Percentiles rank a stretch among this genome's conserved stretches.
Conservation (phyloP, 208 protist species). For the Trypanosoma melophagium region DNA sequence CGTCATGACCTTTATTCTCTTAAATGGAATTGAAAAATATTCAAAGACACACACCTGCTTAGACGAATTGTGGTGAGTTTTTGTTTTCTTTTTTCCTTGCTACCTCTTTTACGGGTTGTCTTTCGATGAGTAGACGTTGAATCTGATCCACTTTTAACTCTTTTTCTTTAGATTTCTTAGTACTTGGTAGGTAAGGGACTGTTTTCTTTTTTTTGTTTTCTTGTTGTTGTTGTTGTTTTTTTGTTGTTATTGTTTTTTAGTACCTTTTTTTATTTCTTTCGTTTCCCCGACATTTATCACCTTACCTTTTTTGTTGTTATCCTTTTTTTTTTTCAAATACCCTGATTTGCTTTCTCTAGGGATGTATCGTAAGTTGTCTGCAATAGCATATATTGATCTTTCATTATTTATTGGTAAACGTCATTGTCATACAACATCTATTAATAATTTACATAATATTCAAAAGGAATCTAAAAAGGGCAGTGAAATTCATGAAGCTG, state of each 20-base stretch:
- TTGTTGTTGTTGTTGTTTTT: not conserved
- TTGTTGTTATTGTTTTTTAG: not conserved
- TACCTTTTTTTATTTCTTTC: not conserved
- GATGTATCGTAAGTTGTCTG: not conserved
- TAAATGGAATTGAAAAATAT: too few species aligned
- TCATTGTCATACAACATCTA: not conserved
- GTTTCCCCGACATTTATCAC: not conserved
- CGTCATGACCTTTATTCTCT: conserved; percentile 78
- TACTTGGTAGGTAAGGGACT: not conserved
- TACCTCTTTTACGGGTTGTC: not conserved
- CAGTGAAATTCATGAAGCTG: conserved; percentile 27
- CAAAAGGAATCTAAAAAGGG: not conserved
- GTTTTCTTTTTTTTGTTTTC: not conserved
- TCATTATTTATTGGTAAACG: not conserved
- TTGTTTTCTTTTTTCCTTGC: not conserved
- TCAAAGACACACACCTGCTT: too few species aligned
- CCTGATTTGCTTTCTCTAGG: not conserved
- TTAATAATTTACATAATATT: not conserved
- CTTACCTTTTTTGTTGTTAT: too few species aligned
- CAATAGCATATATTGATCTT: not conserved
- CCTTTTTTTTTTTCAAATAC: too few species aligned
- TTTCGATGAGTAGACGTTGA: not conserved
- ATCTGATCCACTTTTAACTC: too few species aligned
- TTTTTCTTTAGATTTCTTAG: too few species aligned
- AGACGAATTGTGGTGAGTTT: too few species aligned